Evolutionary conservation across 208 protist species (phyloP).

Genomic region (Leishmania martiniquensis): DNA sequence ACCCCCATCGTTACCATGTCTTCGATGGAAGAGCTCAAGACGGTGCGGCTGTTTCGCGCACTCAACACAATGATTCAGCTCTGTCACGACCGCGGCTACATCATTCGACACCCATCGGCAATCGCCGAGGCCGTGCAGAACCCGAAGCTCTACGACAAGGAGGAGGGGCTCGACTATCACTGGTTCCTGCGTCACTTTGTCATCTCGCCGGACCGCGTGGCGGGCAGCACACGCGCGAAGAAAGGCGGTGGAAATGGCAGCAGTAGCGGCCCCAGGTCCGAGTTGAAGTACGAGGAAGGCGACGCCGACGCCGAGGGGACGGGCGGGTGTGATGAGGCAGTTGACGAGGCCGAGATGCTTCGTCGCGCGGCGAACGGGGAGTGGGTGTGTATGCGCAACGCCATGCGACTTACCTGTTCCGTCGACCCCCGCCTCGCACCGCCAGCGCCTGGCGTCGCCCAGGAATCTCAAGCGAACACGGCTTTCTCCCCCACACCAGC

Average conservation of each 20-base stretch:
- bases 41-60: constrained; percentile 79
- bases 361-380: constrained; percentile 32
- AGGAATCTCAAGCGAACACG: not conserved
- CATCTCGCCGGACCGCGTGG: constrained; percentile 32
- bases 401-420: constrained; percentile 66
- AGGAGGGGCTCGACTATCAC: constrained; percentile 65
- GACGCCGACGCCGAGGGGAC: not conserved
- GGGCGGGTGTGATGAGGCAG: constrained; percentile 13
- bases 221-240: constrained; percentile 13
- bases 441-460: not conserved
- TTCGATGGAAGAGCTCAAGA: constrained; percentile 72
- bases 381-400: constrained; percentile 62
- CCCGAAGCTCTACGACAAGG: constrained; percentile 34
- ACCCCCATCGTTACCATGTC: constrained; percentile 38
- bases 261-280: not conserved
- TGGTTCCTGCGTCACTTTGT: constrained; percentile 79
- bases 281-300: constrained; percentile 28
- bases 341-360: constrained; percentile 31
- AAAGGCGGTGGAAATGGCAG: not conserved
- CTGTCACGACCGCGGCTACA: constrained; percentile 77
- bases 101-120: constrained; percentile 70
- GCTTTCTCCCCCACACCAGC: not conserved
- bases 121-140: constrained; percentile 62
- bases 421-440: constrained; percentile 3
- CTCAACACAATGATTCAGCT: constrained; percentile 82